Evolutionary conservation across 1,284 basidiomycete species (phyloP), one percentile per base, ranked within the genome.

Genomic region (Schizophyllum amplum): DNA sequence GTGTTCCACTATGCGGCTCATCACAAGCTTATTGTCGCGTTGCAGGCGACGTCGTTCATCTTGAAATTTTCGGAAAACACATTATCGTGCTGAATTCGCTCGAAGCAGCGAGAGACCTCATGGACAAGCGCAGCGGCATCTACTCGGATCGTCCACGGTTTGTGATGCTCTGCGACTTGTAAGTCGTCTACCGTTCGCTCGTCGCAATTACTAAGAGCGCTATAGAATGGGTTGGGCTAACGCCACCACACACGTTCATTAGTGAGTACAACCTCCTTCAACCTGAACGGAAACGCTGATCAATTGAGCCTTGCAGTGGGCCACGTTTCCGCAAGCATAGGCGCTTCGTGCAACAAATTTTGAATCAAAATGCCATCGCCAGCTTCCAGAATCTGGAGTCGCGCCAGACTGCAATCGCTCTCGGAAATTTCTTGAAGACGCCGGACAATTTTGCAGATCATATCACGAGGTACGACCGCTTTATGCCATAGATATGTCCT

Each of bases 81-180:
- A 55, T 59, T 4, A 54, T 63, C 20, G 57, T 64, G 5, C 54
- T 64, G 24, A 60, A 60, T 20, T 56, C 57, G 4, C 47, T 53
- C 15, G 48, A 63, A 48, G 55, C 42, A 3, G 57, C 62, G 0
- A 27, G 57, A 9, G 62, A 63, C 17, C 56, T 64, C 2, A 56
- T 63, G 11, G 57, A 60, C 11, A 61, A 59, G 21, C 26, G 53
- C 7, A 59, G 57, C 22, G 47, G 53, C 5, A 61, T 59, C 24
- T 61, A 63, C 33, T 60, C 63, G 6, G 60, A 62, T 25, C 55
- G 62, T 27, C 58, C 60, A 11, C 4, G 5, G 6, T 52, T 55
- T 9, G 24, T 48, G 4, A 61, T 62, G 60, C 7, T 62, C 0
- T 22, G 13, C 1, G 55, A 58, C 5, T 22, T 62, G 62, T 61